A percentile compares a stretch with the other conserved stretches of the same genome.
These are phyloP conservation scores for Prunus salicina DNA, from an alignment of 306 rosid genomes.

Conservation along the genomic window DNA sequence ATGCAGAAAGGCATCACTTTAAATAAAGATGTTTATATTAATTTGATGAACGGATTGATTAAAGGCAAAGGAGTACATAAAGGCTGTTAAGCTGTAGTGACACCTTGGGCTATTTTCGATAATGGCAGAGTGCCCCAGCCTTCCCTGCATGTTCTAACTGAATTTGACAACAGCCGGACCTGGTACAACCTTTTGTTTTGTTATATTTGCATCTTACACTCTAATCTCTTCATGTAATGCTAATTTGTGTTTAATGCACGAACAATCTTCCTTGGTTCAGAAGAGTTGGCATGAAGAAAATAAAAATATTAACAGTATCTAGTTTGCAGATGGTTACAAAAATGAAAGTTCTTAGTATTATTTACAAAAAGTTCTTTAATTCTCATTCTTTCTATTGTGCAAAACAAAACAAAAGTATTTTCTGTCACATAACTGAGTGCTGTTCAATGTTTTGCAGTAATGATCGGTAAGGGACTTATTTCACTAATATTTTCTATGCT, in stretches of 20 bases:
- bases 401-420: not conserved
- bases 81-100: conserved; percentile 25
- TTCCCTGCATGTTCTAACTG: conserved; percentile 3
- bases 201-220: not conserved
- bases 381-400: not conserved
- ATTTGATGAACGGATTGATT: conserved; percentile 76
- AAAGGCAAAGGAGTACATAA: conserved; percentile 64
- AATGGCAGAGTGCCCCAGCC: conserved; percentile 1
- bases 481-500: not conserved
- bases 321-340: not conserved
- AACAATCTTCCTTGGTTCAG: not conserved
- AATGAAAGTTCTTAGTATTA: not conserved
- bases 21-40: conserved; percentile 46
- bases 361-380: not conserved
- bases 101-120: conserved; percentile 1
- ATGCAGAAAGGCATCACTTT: conserved; percentile 53
- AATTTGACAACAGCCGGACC: not conserved
- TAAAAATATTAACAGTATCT: not conserved
- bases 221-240: not conserved
- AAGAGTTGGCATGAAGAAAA: not conserved
- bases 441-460: not conserved
- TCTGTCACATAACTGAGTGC: not conserved
- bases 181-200: conserved; percentile 4
- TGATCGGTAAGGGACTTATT: not conserved
- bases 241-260: not conserved